phyloP scores from a whole-genome alignment of 1,284 basidiomycete genomes.

The Erythrobasidium hasegawianum region DNA sequence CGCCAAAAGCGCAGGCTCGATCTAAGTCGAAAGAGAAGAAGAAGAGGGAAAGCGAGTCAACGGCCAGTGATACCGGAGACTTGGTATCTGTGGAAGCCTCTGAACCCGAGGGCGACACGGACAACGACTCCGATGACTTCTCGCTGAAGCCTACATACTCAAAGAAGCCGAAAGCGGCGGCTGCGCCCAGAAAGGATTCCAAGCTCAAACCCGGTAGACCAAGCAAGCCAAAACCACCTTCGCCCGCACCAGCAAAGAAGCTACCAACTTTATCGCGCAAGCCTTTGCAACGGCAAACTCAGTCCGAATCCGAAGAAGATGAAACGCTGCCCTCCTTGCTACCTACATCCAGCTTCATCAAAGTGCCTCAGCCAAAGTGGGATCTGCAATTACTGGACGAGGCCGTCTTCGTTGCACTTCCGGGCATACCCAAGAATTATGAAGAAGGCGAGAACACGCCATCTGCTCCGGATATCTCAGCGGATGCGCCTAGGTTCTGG shows the following conservation, averaged over 20 bases:
- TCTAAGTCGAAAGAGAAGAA: no score
- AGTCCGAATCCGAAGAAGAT: neutral
- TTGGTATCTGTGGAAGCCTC: no score
- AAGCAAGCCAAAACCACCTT: neutral
- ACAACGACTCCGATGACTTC: no score
- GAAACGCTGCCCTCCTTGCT: conserved; percentile 6
- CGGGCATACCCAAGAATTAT: neutral
- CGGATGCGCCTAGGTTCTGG: conserved; percentile 5
- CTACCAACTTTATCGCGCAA: neutral
- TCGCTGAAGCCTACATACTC: neutral
- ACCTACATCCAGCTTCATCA: conserved; percentile 1
- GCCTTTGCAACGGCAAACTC: neutral
- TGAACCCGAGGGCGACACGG: no score
- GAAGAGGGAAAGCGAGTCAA: no score
- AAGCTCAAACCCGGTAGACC: neutral
- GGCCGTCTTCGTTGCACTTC: conserved; percentile 1
- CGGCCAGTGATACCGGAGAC: no score
- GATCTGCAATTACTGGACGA: conserved; percentile 12
- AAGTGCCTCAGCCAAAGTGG: neutral
- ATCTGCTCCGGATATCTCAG: neutral
- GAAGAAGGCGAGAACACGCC: neutral
- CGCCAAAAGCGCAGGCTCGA: no score
- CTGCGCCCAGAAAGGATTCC: neutral
- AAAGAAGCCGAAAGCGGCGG: neutral
- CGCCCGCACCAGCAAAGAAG: neutral